These are phyloP conservation scores for Wallemia hederae DNA, from an alignment of 1,284 basidiomycete species.

Conservation along the genomic window DNA sequence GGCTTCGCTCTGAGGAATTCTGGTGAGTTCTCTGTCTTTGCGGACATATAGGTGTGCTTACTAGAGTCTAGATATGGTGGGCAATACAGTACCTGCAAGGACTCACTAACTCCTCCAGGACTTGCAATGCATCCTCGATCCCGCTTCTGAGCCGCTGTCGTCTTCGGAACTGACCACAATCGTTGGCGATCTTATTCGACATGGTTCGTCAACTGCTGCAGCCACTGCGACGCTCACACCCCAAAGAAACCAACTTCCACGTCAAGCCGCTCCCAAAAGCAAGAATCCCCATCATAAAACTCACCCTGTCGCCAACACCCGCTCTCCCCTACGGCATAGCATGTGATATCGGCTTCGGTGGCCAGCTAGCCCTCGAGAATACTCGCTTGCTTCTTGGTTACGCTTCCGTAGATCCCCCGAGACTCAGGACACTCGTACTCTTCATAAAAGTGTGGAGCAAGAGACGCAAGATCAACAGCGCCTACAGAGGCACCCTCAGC, in stretches of 20 bases:
- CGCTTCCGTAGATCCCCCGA: conserved; percentile 80
- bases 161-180: conserved; percentile 77
- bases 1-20: conserved; percentile 82
- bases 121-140: conserved; percentile 78
- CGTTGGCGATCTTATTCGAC: conserved; percentile 70
- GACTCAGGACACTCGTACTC: conserved; percentile 74
- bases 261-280: conserved; percentile 91
- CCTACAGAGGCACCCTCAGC: conserved; percentile 81
- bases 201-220: conserved; percentile 27
- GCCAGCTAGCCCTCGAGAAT: conserved; percentile 83
- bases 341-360: conserved; percentile 96
- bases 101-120: conserved; percentile 23
- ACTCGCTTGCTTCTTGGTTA: conserved; percentile 87
- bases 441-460: conserved; percentile 99
- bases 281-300: conserved; percentile 92
- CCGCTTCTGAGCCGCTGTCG: conserved; percentile 31
- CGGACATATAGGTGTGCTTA: background rate
- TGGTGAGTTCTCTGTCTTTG: conserved; percentile 26
- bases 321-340: conserved; percentile 39
- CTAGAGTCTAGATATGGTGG: background rate
- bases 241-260: conserved; percentile 72
- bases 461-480: conserved; percentile 88
- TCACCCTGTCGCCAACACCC: conserved; percentile 65
- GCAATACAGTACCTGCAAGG: background rate
- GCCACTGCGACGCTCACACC: background rate